Percentiles rank a stretch among this genome's conserved stretches.
These are phyloP conservation scores for Penicillium bialowiezense DNA, from an alignment of 495 filamentous ascomycete genomes.

Conservation along the genomic window DNA sequence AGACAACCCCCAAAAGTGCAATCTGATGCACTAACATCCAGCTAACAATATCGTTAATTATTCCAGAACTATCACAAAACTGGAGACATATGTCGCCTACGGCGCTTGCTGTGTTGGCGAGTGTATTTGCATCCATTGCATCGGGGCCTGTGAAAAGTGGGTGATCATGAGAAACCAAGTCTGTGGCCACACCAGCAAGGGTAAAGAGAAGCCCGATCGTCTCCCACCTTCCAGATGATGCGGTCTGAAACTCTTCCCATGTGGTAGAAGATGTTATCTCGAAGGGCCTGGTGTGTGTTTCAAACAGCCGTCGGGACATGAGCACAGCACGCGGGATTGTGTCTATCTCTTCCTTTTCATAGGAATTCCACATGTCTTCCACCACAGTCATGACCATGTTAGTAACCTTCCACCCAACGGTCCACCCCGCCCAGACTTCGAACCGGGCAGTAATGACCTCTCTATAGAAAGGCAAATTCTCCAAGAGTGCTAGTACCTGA, in stretches of 20 bases:
- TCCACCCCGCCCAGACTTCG: constrained; percentile 19
- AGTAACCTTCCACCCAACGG: constrained; percentile 15
- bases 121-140: constrained; percentile 7
- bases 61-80: constrained; percentile 26
- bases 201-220: constrained; percentile 22
- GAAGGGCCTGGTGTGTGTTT: constrained; percentile 14
- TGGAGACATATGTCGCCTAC: constrained; percentile 28
- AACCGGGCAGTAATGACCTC: constrained; percentile 20
- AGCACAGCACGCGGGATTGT: constrained; percentile 10
- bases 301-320: constrained; percentile 22
- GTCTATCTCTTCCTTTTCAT: constrained; percentile 5
- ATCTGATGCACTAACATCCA: constrained; percentile 23
- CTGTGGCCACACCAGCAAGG: constrained; percentile 16
- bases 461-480: constrained; percentile 21
- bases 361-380: constrained; percentile 16
- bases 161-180: constrained; percentile 10
- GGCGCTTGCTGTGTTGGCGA: constrained; percentile 11
- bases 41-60: constrained; percentile 23
- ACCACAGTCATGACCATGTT: constrained; percentile 14
- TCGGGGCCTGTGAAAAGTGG: constrained; percentile 5
- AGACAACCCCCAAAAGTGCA: constrained; percentile 16
- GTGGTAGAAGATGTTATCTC: constrained; percentile 15
- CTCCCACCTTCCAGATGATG: constrained; percentile 22
- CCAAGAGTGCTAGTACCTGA: constrained; percentile 18
- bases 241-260: constrained; percentile 16